Evolutionary conservation across 805 yeast species (phyloP), one percentile per base, ranked within the genome.

Genomic region (Yarrowia sp.): DNA sequence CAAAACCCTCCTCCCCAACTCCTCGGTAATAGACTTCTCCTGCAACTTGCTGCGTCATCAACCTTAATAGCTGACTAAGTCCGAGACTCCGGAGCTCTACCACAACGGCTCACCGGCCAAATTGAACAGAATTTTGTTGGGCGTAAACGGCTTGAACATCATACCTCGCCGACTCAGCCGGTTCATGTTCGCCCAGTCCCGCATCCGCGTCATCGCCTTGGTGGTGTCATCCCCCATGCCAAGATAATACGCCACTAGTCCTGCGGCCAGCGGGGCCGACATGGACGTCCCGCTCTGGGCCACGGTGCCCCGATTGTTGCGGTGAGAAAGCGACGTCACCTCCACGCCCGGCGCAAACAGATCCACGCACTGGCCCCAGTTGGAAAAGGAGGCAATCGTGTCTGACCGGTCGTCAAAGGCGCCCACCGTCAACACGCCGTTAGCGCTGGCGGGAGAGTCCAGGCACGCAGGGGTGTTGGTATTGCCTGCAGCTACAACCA

Each of bases 241-340:
- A 15, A 47, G 79, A 78, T 84, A 92, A 82, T 92, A 92, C 9
- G 96, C 84, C 74, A 92, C 84, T 75, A 92, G 82, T 72, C 98
- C 98, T 67, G 90, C 87, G 71, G 91, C 92, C 73, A 91, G 96
- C 50, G 98, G 98, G 41, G 97, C 89, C 31, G 98, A 97, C 98
- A 92, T 92, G 9, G 97, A 92, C 13, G 98, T 92, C 78, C 98
- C 98, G 33, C 47, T 38, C 57, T 39, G 45, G 9, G 38, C 57
- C 15, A 45, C 61, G 7, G 70, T 70, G 36, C 67, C 67, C 22
- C 61, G 53, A 28, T 66, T 65, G 48, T 55, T 36, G 5, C 15
- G 22, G 47, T 68, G 66, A 6, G 68, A 60, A 18, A 75, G 66
- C 53, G 96, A 90, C 69, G 87, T 80, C 68, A 92, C 86, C 75